Evolutionary conservation across 495 filamentous ascomycete genomes (phyloP).

Genomic region (Penicillium verhagenii): DNA sequence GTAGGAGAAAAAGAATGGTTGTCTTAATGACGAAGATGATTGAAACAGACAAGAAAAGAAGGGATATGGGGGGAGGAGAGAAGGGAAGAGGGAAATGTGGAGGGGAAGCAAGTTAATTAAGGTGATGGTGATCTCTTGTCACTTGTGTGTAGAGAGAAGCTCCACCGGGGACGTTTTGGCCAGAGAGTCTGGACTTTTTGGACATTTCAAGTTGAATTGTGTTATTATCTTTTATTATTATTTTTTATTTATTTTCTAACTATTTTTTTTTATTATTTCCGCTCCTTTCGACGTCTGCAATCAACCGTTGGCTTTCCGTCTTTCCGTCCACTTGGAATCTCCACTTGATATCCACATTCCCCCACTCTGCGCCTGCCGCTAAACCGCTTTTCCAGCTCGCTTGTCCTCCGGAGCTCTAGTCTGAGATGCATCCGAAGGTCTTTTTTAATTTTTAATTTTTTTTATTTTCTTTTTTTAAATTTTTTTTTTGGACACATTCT

Average conservation of each 20-base stretch:
- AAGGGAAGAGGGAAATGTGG: background rate
- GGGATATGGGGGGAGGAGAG: conserved; percentile 2
- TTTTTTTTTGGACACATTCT: too few species aligned
- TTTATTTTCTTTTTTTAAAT: too few species aligned
- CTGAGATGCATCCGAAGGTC: background rate
- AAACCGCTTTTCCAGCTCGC: conserved; percentile 5
- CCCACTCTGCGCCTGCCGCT: conserved; percentile 13
- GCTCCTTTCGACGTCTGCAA: too few species aligned
- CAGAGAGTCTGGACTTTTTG: background rate
- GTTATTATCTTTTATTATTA: too few species aligned
- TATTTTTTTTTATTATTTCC: too few species aligned
- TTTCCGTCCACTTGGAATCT: conserved; percentile 13
- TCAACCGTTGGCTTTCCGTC: conserved; percentile 26
- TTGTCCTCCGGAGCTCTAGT: background rate
- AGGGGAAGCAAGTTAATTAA: conserved; percentile 1
- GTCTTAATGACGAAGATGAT: background rate
- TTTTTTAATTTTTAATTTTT: too few species aligned
- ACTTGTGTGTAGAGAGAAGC: too few species aligned
- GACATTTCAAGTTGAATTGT: too few species aligned
- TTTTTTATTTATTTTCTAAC: too few species aligned
- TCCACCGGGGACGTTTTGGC: background rate
- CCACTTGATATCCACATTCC: too few species aligned
- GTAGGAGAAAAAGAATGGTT: background rate
- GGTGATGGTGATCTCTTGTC: background rate
- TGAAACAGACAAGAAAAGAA: conserved; percentile 6